Conservation (phyloP, 2,329 filamentous ascomycete species). For the Metarhizium rileyi region DNA sequence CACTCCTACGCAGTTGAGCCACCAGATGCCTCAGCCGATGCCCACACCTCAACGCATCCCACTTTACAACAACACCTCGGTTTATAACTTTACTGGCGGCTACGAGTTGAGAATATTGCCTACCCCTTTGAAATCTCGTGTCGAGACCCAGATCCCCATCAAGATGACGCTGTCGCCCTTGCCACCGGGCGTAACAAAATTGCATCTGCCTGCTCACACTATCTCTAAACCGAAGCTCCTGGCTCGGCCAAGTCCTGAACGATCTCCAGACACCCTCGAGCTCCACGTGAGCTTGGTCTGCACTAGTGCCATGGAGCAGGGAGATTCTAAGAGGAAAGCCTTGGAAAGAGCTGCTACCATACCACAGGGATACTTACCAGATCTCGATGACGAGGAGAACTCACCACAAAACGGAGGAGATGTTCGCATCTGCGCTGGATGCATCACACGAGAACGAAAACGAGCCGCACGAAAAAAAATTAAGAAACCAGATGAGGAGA, state of each 20-base stretch:
- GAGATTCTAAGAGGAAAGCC: slow-evolving; percentile 55
- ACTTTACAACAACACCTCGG: slow-evolving; percentile 13
- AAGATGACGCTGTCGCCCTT: slow-evolving; percentile 68
- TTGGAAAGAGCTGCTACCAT: slow-evolving; percentile 43
- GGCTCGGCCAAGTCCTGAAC: slow-evolving; percentile 58
- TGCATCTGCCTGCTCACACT: slow-evolving; percentile 81
- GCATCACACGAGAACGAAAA: slow-evolving; percentile 84
- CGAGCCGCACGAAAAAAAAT: slow-evolving; percentile 85
- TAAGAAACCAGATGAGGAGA: slow-evolving; percentile 87
- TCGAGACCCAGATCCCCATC: slow-evolving; percentile 93
- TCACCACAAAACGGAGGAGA: slow-evolving; percentile 84
- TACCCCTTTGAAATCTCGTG: slow-evolving; percentile 73
- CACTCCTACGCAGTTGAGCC: slow-evolving; percentile 16
- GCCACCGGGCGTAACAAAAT: slow-evolving; percentile 63
- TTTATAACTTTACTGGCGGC: slow-evolving; percentile 21
- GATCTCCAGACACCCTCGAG: slow-evolving; percentile 65
- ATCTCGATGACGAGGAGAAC: slow-evolving; percentile 49
- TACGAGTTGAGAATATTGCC: slow-evolving; percentile 51
- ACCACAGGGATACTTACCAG: slow-evolving; percentile 26
- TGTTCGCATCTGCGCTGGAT: slow-evolving; percentile 84
- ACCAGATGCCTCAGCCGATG: slow-evolving; percentile 17
- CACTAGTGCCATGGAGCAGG: slow-evolving; percentile 80
- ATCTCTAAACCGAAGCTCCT: slow-evolving; percentile 92
- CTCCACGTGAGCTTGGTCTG: slow-evolving; percentile 77
- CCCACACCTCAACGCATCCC: slow-evolving; percentile 23